Conservation (phyloP, 257 asterid species). For the Eustoma russellianum region DNA sequence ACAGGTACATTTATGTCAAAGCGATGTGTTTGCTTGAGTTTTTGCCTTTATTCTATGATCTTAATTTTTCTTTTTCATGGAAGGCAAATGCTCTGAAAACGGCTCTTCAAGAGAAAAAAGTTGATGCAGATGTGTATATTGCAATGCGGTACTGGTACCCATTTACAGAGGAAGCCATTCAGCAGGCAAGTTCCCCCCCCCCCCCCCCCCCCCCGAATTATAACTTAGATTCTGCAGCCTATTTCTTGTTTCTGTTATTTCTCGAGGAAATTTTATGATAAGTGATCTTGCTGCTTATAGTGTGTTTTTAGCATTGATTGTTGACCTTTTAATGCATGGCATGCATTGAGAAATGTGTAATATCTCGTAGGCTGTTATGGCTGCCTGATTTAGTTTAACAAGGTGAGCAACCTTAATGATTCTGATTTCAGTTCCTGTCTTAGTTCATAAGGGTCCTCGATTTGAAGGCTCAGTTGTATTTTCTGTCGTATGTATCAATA, state of each 20-base stretch:
- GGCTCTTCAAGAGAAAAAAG: conserved; percentile 59
- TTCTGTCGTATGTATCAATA: too few species aligned
- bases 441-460: too few species aligned
- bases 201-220: too few species aligned
- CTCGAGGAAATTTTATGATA: too few species aligned
- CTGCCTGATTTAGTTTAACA: too few species aligned
- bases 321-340: too few species aligned
- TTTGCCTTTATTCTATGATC: conserved; percentile 5
- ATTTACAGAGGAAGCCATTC: conserved; percentile 94
- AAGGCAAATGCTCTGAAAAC: conserved; percentile 68
- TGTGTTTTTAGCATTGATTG: neutral
- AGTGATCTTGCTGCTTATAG: too few species aligned
- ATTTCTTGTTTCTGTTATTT: neutral
- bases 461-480: too few species aligned
- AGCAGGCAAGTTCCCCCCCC: conserved; percentile 43
- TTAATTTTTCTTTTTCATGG: conserved; percentile 11
- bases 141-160: conserved; percentile 99
- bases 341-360: too few species aligned
- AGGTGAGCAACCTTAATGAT: too few species aligned
- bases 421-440: too few species aligned
- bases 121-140: conserved; percentile 68
- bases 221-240: neutral
- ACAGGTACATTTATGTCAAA: conserved; percentile 42
- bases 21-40: neutral
- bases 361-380: too few species aligned